Base-by-base conservation (phyloP, 2,329 filamentous ascomycete species). In the Sphaceloma murrayae region DNA sequence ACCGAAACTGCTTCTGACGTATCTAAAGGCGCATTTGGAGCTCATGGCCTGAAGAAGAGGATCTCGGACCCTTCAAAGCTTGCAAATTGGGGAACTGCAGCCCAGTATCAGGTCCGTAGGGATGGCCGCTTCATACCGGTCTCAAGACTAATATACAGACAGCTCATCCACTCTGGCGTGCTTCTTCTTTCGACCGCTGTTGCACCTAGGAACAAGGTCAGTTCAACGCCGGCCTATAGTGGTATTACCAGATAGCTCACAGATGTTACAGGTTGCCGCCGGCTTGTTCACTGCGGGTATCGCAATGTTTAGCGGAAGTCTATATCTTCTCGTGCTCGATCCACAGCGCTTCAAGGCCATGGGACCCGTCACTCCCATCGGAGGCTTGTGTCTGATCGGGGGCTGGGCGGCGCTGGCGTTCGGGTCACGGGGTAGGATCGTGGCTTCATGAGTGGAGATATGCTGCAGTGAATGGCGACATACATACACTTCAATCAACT, bases 281-380 rank as follows among this genome's bases (percentile, higher is more conserved):
- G 62, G 62, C 2, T 63, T 80, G n/a, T 74, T 82, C 56, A 72
- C 73, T 0, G 74, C 74, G 0, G 78, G 79, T 42, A 81, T 82
- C 66, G 75, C 74, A 3, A 70, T 80, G 68, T 82, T 82, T 61
- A 75, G 70, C 48, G 79, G 79, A 2, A 75, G 70, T 55, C 71
- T 83, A 51, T 83, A 83, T 58, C 65, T 76, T 7, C 67, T 82
- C 7, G 68, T 74, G 0, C 63, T 82, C n/a, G 72, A 80, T 59
- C 73, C 77, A 14, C 67, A 73, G 53, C 63, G 68, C 19, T 80
- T 78, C 62, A 73, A 71, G 55, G 63, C 67, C 45, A 47, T 82
- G 50, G 78, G 79, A 0, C 78, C 79, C 1, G 71, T 81, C 9
- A 82, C 79, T 39, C 79, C 79, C 10, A 47, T 82, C 1, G 79